Conservation (phyloP, 176 grass and related monocot species). For the Bolboschoenus planiculmis region DNA sequence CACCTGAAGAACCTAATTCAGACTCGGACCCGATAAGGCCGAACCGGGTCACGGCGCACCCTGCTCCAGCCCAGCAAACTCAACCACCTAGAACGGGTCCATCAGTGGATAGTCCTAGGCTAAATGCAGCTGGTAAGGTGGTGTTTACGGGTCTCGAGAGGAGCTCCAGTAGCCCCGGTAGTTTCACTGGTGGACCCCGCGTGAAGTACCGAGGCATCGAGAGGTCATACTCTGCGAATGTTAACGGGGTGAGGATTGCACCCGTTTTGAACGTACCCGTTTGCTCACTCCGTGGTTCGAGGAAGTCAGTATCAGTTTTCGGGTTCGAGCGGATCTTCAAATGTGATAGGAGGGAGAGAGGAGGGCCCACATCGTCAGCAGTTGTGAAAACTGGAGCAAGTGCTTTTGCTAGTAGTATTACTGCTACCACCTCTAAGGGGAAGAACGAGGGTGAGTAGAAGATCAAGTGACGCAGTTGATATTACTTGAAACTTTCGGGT, state of each 20-base stretch:
- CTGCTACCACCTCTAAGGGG: not conserved
- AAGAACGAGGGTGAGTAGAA: not conserved
- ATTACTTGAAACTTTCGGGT: not conserved
- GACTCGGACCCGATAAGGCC: conserved; percentile 2
- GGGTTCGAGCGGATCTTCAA: conserved; percentile 77
- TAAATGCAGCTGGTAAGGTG: conserved; percentile 86
- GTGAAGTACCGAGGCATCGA: conserved; percentile 41
- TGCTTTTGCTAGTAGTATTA: not conserved
- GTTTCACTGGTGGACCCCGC: conserved; percentile 57
- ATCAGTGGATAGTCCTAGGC: conserved; percentile 74
- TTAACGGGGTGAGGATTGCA: conserved; percentile 42
- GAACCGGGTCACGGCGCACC: not conserved
- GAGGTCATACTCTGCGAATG: conserved; percentile 91
- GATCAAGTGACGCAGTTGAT: not conserved
- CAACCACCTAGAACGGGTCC: conserved; percentile 19
- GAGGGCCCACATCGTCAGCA: not conserved
- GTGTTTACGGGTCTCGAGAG: conserved; percentile 72
- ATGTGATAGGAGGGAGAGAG: conserved; percentile 23
- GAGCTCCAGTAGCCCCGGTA: conserved; percentile 85
- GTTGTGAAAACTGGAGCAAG: not conserved
- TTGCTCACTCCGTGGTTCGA: conserved; percentile 67
- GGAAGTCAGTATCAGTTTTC: conserved; percentile 77
- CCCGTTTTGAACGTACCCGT: conserved; percentile 87
- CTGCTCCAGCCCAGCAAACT: not conserved
- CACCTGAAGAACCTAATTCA: not conserved